phyloP scores from a whole-genome alignment of 1,284 basidiomycete species.

The Trichosporon coremiiforme region DNA sequence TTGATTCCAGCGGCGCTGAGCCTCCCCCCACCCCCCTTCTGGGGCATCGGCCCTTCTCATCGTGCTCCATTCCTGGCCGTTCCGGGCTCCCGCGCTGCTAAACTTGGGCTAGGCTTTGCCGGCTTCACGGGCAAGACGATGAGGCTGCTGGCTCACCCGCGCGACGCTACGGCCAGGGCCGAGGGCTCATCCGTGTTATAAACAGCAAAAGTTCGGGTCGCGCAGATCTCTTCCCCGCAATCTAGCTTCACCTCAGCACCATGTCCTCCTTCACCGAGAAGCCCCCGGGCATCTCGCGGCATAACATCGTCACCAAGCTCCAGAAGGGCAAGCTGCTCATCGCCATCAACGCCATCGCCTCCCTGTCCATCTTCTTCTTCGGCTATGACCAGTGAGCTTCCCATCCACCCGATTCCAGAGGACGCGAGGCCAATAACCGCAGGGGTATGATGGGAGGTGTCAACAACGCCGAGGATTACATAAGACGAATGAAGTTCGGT shows the following conservation, averaged over 20 bases:
- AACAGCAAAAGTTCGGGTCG: neutral
- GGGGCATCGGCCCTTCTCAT: neutral
- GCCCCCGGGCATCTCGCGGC: constrained; percentile 19
- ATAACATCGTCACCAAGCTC: constrained; percentile 29
- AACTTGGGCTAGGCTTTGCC: neutral
- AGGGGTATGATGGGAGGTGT: constrained; percentile 38
- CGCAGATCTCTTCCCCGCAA: neutral
- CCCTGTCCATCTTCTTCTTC: constrained; percentile 39
- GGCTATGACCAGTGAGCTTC: constrained; percentile 31
- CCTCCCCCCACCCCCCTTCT: neutral
- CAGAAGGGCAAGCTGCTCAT: constrained; percentile 33
- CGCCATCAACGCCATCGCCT: constrained; percentile 38
- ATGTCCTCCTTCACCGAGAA: neutral
- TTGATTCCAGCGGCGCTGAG: neutral
- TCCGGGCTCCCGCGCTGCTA: neutral
- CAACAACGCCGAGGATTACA: constrained; percentile 39
- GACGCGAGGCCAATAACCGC: constrained; percentile 10
- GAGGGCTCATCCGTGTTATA: neutral
- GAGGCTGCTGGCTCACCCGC: neutral
- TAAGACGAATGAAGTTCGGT: constrained; percentile 37
- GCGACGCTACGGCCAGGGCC: neutral
- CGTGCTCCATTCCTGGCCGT: neutral
- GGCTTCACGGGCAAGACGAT: neutral
- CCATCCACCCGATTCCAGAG: neutral
- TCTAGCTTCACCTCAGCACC: neutral